These are phyloP conservation scores for Aspergillus nanangensis DNA, from an alignment of 495 filamentous ascomycete genomes.

Conservation along the genomic window DNA sequence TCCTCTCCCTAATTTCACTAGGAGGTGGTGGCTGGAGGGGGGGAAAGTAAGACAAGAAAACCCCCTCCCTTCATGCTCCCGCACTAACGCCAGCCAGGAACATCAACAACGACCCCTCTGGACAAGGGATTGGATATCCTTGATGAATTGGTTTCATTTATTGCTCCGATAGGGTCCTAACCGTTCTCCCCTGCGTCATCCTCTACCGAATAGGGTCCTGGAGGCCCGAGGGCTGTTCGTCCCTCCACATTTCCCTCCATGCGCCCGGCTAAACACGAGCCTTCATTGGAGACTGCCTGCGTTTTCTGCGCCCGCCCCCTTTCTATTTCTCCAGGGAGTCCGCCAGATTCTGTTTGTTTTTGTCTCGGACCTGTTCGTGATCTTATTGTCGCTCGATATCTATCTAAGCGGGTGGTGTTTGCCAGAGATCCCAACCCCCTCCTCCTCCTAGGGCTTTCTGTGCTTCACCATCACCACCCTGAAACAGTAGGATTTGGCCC, in stretches of 20 bases:
- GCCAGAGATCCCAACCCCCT: background rate
- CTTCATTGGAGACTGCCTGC: no score
- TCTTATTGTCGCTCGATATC: background rate
- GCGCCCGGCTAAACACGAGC: conserved; percentile 3
- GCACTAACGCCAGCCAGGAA: conserved; percentile 3
- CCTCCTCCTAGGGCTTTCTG: background rate
- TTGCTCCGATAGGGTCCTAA: conserved; percentile 6
- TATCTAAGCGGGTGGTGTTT: background rate
- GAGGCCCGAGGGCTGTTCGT: background rate
- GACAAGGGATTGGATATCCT: conserved; percentile 7
- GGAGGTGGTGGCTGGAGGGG: no score
- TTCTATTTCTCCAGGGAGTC: background rate
- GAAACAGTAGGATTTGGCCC: conserved; percentile 8
- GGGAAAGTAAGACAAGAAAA: background rate
- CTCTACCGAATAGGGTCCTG: background rate
- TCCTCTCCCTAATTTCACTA: no score
- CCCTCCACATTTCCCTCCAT: background rate
- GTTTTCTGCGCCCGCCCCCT: no score
- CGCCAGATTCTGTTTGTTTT: background rate
- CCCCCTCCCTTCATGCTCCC: conserved; percentile 1
- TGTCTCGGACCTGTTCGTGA: background rate
- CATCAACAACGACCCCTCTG: conserved; percentile 1
- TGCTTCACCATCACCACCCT: conserved; percentile 14
- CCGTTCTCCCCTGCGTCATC: conserved; percentile 8
- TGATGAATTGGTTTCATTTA: conserved; percentile 13